Evolutionary conservation across 768 basidiomycete species (phyloP).

Genomic region (Macrolepiota albuminosa): DNA sequence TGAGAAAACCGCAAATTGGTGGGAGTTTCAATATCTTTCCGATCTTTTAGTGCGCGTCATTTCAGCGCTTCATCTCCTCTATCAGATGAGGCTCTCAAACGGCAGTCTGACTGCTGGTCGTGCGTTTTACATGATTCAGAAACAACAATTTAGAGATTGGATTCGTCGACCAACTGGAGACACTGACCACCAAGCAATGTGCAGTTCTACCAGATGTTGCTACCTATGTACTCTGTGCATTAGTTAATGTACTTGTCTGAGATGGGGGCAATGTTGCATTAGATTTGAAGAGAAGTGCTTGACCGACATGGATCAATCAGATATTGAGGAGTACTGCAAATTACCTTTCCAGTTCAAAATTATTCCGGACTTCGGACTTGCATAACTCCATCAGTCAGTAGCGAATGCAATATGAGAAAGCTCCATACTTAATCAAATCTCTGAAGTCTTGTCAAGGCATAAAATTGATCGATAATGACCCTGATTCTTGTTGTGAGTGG

Average conservation of each 20-base stretch:
- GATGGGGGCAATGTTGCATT: not conserved
- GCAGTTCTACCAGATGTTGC: not conserved
- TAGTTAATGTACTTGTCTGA: not conserved
- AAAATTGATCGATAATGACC: not conserved
- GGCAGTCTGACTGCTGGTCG: not conserved
- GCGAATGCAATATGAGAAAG: not conserved
- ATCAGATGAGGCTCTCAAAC: not conserved
- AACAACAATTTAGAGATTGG: not conserved
- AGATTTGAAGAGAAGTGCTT: not conserved
- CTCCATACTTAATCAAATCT: not conserved
- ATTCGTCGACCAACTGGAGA: not conserved
- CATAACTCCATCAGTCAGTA: not conserved
- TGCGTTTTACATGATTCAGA: not conserved
- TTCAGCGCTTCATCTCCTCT: not conserved
- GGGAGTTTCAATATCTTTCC: not conserved
- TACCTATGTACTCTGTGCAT: not conserved
- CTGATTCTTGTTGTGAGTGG: constrained; percentile 9
- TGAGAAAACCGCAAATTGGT: not conserved
- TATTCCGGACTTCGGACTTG: too few relatives aligned
- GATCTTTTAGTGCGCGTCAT: not conserved
- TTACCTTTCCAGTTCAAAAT: too few relatives aligned
- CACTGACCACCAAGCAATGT: too few relatives aligned
- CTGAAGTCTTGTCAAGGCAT: not conserved
- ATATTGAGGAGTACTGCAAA: not conserved
- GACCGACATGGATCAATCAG: not conserved